Percentiles rank a stretch among this genome's conserved stretches.
Evolutionary conservation across 148 eudicot species (phyloP).

Genomic region (Spergularia bocconei): DNA sequence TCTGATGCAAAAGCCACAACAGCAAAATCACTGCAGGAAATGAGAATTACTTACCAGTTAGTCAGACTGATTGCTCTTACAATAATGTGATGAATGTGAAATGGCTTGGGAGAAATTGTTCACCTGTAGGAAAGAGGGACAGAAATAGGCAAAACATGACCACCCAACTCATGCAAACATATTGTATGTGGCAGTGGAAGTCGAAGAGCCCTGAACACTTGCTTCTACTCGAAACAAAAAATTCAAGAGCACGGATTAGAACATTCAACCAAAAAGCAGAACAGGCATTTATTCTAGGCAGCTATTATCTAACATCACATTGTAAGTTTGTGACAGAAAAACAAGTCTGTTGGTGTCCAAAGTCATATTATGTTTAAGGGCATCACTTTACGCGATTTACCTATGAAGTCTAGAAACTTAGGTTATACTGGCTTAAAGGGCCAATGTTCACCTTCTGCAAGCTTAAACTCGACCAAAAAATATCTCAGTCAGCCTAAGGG

Average conservation of each 20-base stretch:
- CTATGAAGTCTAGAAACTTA: too few relatives aligned
- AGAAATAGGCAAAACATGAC: slow-evolving; percentile 66
- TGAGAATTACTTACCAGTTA: not conserved
- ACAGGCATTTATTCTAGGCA: too few relatives aligned
- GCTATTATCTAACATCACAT: too few relatives aligned
- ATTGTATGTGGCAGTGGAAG: slow-evolving; percentile 89
- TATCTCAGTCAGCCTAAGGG: too few relatives aligned
- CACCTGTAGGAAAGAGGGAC: slow-evolving; percentile 87
- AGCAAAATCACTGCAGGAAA: slow-evolving; percentile 58
- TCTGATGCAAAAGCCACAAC: slow-evolving; percentile 90
- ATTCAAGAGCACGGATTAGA: slow-evolving; percentile 9
- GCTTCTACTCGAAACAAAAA: slow-evolving; percentile 46
- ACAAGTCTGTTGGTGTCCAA: too few relatives aligned
- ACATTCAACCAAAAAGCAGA: not conserved
- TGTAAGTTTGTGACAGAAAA: too few relatives aligned
- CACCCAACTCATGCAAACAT: slow-evolving; percentile 92
- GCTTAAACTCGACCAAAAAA: too few relatives aligned
- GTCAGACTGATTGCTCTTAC: not conserved
- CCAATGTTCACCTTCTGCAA: too few relatives aligned
- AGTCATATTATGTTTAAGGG: too few relatives aligned
- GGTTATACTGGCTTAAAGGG: too few relatives aligned
- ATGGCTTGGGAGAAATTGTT: not conserved
- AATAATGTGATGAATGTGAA: not conserved
- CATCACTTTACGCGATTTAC: too few relatives aligned
- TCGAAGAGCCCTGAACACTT: slow-evolving; percentile 79